Evolutionary conservation across 1,284 basidiomycete species (phyloP), one percentile per base, ranked within the genome.

Genomic region (Melampsora americana): DNA sequence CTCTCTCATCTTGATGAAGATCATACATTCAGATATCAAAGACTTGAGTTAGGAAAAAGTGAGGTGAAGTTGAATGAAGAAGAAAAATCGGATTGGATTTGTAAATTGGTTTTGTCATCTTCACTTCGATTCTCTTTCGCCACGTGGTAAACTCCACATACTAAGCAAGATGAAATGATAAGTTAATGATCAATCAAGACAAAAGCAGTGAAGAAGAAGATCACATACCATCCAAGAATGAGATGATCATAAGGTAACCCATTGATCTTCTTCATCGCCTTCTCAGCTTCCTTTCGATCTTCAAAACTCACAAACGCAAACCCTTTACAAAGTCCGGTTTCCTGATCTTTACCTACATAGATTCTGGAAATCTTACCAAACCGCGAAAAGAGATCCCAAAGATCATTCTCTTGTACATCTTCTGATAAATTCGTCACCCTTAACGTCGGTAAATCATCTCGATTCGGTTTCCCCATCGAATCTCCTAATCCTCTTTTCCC

Each of bases 271-370:
- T 92, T 89, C 85, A 97, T 90, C 59, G 96, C 96, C 80, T 86
- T 87, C 84, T 96, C 92, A 32, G 93, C 96, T 66, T 87, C 86
- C 28, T 87, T 86, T 80, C 87, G 86, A 48, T 90, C 90, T 82
- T 98, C 95, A 82, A 97, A 99, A 83, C 90, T 93, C 80, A 97
- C 94, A 79, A 94, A 94, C 20, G 93, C 93, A 83, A 95, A 96
- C 78, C 96, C 95, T 84, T 97, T 98, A 80, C 93, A 93, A 61
- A 90, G 87, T 74, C 93, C 92, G 9, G 96, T 99, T 81, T 98
- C 95, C 78, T 94, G 88, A 83, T 99, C 95, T 75, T 92, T 88
- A 56, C 96, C 96, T 70, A 99, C 91, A 84, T 94, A 98, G 69
- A 98, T 93, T 69, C 94, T 86, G 56, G 89, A 92, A 81, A 95